Evolutionary conservation across 768 basidiomycete genomes (phyloP).

Genomic region (Filobasidium wieringae): DNA sequence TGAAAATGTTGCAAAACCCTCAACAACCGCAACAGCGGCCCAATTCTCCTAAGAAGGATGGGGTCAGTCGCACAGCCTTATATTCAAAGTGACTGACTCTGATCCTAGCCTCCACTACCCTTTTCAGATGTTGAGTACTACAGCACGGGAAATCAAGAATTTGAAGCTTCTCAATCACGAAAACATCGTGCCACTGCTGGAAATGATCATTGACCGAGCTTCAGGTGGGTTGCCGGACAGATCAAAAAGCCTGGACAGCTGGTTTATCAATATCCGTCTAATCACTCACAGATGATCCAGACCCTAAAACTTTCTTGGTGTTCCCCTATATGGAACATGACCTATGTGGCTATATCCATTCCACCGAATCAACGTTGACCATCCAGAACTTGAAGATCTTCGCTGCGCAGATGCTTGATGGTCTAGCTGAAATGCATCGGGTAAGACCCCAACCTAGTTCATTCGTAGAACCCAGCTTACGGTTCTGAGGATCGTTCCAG

Average conservation of each 20-base stretch:
- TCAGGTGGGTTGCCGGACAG: neutral
- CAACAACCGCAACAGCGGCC: slow-evolving; percentile 4
- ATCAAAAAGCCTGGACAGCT: neutral
- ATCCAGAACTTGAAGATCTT: slow-evolving; percentile 87
- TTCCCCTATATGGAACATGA: slow-evolving; percentile 99
- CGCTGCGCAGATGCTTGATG: slow-evolving; percentile 90
- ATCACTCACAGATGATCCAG: slow-evolving; percentile 18
- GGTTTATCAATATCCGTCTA: neutral
- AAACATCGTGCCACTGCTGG: slow-evolving; percentile 72
- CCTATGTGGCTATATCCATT: slow-evolving; percentile 84
- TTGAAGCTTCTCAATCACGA: slow-evolving; percentile 78
- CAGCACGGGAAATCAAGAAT: slow-evolving; percentile 91
- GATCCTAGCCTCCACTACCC: neutral
- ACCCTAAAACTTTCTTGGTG: slow-evolving; percentile 79
- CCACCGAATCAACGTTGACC: slow-evolving; percentile 63
- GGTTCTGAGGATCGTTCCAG: slow-evolving; percentile 41
- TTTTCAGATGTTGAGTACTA: slow-evolving; percentile 63
- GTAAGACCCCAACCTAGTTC: slow-evolving; percentile 44
- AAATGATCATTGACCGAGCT: slow-evolving; percentile 66
- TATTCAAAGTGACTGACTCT: neutral
- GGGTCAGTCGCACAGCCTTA: neutral
- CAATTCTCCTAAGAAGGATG: neutral
- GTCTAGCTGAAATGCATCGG: slow-evolving; percentile 87
- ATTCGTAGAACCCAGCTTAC: neutral
- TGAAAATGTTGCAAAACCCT: slow-evolving; percentile 14